Conservation (phyloP, 306 rosid species). For the Gastrolobium villosum region DNA sequence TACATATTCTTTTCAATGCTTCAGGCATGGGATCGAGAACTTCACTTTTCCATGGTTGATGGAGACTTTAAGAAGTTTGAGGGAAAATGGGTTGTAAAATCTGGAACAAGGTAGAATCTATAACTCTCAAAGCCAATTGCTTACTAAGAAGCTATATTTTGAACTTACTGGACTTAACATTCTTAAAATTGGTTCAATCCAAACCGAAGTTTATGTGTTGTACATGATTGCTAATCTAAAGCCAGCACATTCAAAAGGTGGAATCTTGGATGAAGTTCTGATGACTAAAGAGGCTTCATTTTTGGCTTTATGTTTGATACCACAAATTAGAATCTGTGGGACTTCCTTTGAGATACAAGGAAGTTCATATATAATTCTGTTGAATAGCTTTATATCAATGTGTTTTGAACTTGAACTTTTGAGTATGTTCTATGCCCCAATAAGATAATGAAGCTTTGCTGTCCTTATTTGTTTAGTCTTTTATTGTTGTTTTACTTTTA, state of each 20-base stretch:
- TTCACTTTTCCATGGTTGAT: slow-evolving; percentile 95
- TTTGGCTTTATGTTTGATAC: slow-evolving; percentile 22
- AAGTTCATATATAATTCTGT: not conserved
- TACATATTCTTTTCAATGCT: slow-evolving; percentile 34
- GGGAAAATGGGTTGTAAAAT: slow-evolving; percentile 92
- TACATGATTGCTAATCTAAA: not conserved
- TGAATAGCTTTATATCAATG: slow-evolving; percentile 11
- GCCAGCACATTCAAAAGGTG: not conserved
- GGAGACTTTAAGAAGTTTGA: slow-evolving; percentile 97
- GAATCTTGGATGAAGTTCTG: slow-evolving; percentile 28
- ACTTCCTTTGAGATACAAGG: not conserved
- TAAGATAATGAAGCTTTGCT: slow-evolving; percentile 34
- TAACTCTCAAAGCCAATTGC: slow-evolving; percentile 39
- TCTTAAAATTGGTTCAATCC: slow-evolving; percentile 1
- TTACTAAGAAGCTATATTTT: slow-evolving; percentile 32
- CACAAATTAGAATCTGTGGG: slow-evolving; percentile 1
- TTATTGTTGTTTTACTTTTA: not conserved
- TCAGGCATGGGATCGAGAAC: slow-evolving; percentile 85
- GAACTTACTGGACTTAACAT: not conserved
- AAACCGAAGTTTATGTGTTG: slow-evolving; percentile 1
- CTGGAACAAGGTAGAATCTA: slow-evolving; percentile 71
- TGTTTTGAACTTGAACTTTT: slow-evolving; percentile 1
- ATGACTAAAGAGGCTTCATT: slow-evolving; percentile 9
- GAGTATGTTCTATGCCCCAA: not conserved
- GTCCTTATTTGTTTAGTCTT: slow-evolving; percentile 7